phyloP scores from a whole-genome alignment of 2,329 filamentous ascomycete species.

The Cercospora janseana region DNA sequence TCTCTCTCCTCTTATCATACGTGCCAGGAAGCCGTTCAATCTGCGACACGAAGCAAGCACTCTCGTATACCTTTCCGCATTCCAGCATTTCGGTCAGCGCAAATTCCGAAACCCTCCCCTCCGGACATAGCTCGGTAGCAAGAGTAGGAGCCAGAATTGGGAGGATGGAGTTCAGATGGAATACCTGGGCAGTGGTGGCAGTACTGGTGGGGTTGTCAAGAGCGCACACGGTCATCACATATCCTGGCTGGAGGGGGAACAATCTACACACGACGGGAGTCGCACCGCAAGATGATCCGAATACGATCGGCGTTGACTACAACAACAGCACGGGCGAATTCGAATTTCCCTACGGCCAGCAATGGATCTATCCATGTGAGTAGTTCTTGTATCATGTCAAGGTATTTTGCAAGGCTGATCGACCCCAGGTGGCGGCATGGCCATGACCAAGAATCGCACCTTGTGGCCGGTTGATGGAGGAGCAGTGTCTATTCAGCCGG shows the following conservation, averaged over 20 bases:
- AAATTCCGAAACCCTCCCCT: too few species aligned
- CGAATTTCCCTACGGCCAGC: constrained; percentile 73
- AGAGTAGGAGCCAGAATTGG: too few species aligned
- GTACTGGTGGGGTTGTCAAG: not conserved
- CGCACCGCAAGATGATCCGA: constrained; percentile 38
- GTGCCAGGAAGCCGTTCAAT: not conserved
- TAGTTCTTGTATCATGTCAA: too few species aligned
- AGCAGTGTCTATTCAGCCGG: constrained; percentile 85
- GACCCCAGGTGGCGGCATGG: constrained; percentile 74
- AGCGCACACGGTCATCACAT: constrained; percentile 80
- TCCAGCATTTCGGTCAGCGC: too few species aligned
- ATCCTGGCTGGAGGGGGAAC: constrained; percentile 84
- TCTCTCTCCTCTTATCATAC: not conserved
- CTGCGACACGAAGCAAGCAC: not conserved
- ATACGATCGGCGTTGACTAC: constrained; percentile 48
- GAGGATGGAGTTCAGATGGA: not conserved
- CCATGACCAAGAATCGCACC: constrained; percentile 75
- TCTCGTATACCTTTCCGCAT: not conserved
- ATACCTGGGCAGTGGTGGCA: not conserved
- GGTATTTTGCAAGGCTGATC: too few species aligned
- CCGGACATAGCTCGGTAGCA: too few species aligned
- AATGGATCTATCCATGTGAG: constrained; percentile 94
- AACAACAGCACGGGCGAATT: constrained; percentile 17
- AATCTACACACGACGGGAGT: constrained; percentile 74
- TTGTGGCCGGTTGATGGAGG: constrained; percentile 88